Evolutionary conservation across 495 filamentous ascomycete genomes (phyloP), one percentile per base, ranked within the genome.

Genomic region (Lophiostoma macrostomum): DNA sequence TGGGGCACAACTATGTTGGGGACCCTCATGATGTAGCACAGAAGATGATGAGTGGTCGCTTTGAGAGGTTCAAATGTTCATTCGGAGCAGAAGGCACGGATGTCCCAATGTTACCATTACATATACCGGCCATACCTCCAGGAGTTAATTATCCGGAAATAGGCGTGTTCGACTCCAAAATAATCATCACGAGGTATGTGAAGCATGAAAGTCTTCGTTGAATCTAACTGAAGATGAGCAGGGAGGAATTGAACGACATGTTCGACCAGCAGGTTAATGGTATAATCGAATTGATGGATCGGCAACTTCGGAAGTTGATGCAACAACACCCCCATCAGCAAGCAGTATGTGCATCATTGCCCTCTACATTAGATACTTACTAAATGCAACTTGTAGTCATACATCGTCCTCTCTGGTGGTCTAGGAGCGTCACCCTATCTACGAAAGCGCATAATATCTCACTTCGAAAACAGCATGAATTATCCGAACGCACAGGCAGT

Each of bases 41-140:
- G 20, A 40, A 22, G 12, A 40, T 40, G 37, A 40, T 40, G 4
- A 22, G 19, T 11, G 37, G 37, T 5, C 20, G 37, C 11, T 40
- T 40, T 40, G 37, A 40, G 37, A 3, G 37, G 16, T 40, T 40
- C 20, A 40, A 40, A 24, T 40, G 37, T 19, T 40, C 37, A 2
- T 40, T 40, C 24, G 37, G 37, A 7, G 37, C 18, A 4, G 37
- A 40, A 14, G 37, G 37, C 6, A 40, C 37, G 37, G 37, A 40
- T 22, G 24, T 40, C 12, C 37, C 37, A 4, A 40, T 22, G 14
- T 22, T 40, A 19, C 37, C 37, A 19, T 24, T 40, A 6, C 4
- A 13, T 11, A 24, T 40, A 6, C 37, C 37, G 11, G 37, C 18
- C 19, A 16, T 40, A 22, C 12, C 16, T 8, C 18, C 37, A 20